Evolutionary conservation across 192 early-diverging fungal species (phyloP).

Genomic region (Entomortierella lignicola): DNA sequence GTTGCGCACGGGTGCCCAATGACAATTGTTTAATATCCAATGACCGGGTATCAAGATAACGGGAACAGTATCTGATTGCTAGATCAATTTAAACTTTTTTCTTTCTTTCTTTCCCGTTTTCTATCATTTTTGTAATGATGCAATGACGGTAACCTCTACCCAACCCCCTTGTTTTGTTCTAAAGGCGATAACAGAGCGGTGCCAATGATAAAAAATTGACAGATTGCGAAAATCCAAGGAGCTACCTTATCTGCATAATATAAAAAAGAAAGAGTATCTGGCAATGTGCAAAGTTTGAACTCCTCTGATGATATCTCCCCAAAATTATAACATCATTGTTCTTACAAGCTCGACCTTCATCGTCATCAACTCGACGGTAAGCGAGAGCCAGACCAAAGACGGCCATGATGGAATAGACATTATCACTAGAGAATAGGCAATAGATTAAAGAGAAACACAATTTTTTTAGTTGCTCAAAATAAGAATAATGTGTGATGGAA

Average conservation of each 20-base stretch:
- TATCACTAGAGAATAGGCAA: conserved; percentile 70
- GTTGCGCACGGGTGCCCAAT: too few relatives aligned
- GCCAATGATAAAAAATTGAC: neutral
- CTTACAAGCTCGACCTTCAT: conserved; percentile 82
- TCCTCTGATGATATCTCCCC: neutral
- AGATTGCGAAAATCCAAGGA: neutral
- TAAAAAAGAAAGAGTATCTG: too few relatives aligned
- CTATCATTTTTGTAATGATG: too few relatives aligned
- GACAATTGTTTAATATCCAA: too few relatives aligned
- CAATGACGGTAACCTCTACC: too few relatives aligned
- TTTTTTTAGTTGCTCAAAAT: too few relatives aligned
- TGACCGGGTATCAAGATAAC: neutral
- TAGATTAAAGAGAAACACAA: too few relatives aligned
- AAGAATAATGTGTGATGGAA: too few relatives aligned
- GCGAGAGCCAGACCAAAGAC: conserved; percentile 87
- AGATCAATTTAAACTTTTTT: neutral
- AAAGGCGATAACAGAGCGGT: conserved; percentile 3
- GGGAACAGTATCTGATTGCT: neutral
- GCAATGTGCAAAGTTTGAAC: conserved; percentile 1
- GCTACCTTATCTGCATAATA: conserved; percentile 1
- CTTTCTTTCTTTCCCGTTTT: neutral
- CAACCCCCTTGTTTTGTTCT: too few relatives aligned
- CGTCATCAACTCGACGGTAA: conserved; percentile 87
- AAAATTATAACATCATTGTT: too few relatives aligned
- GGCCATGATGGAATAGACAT: conserved; percentile 88